These are phyloP conservation scores for Eruca vesicaria DNA, from an alignment of 441 rosid genomes.

Conservation along the genomic window DNA sequence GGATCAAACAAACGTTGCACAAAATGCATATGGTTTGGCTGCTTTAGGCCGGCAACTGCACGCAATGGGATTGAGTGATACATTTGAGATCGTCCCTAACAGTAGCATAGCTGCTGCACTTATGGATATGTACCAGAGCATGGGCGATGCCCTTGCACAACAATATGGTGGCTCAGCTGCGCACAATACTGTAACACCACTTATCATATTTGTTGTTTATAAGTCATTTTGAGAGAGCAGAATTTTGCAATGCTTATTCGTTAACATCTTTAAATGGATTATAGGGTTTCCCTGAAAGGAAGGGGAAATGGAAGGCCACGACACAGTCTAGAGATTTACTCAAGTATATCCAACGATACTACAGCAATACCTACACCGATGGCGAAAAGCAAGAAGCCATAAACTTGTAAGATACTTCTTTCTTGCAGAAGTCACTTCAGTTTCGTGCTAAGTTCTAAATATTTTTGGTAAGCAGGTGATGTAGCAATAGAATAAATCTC, in stretches of 20 bases:
- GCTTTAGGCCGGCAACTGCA: conserved; percentile 93
- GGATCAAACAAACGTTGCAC: conserved; percentile 99
- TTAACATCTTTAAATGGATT: conserved; percentile 18
- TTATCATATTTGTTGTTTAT: conserved; percentile 7
- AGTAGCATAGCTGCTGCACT: conserved; percentile 93
- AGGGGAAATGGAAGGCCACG: conserved; percentile 98
- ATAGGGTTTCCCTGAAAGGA: conserved; percentile 96
- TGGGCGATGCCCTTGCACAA: conserved; percentile 99
- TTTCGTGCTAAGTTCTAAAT: neutral
- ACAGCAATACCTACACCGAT: conserved; percentile 93
- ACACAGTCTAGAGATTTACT: conserved; percentile 97
- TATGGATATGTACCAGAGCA: conserved; percentile 96
- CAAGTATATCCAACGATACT: conserved; percentile 91
- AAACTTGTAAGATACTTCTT: conserved; percentile 62
- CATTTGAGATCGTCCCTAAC: conserved; percentile 74
- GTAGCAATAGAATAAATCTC: neutral
- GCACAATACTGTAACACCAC: conserved; percentile 70
- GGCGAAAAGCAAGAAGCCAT: conserved; percentile 99
- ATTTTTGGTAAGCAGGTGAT: conserved; percentile 3
- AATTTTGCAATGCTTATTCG: neutral
- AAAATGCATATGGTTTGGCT: conserved; percentile 96
- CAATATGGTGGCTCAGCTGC: conserved; percentile 99
- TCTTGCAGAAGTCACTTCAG: conserved; percentile 8
- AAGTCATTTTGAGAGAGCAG: neutral
- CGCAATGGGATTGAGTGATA: conserved; percentile 78